phyloP scores from a whole-genome alignment of 1,284 basidiomycete genomes.

The Tetrapyrgos nigripes region DNA sequence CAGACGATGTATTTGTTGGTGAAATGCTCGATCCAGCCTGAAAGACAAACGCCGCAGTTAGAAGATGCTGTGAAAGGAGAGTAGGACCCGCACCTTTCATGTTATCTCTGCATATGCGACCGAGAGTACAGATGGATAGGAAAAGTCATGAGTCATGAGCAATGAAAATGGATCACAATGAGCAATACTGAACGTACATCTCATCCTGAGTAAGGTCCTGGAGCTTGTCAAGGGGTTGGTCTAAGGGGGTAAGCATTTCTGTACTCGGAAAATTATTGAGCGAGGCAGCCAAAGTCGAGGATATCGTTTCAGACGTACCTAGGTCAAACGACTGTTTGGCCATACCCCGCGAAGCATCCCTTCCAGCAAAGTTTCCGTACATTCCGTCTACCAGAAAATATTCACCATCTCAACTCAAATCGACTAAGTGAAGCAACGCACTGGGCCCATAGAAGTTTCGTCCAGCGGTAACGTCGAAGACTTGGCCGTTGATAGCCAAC shows the following conservation, averaged over 20 bases:
- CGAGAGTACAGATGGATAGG: too few species aligned
- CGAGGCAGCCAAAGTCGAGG: not conserved
- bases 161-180: not conserved
- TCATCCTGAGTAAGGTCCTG: conserved; percentile 81
- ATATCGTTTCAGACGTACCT: conserved; percentile 54
- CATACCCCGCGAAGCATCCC: conserved; percentile 95
- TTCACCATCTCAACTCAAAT: not conserved
- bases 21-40: too few species aligned
- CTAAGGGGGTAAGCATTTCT: conserved; percentile 92
- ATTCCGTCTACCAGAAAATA: conserved; percentile 71
- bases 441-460: conserved; percentile 93
- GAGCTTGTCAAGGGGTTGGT: conserved; percentile 87
- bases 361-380: conserved; percentile 96
- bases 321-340: conserved; percentile 95
- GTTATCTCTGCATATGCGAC: too few species aligned
- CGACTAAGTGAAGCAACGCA: conserved; percentile 44
- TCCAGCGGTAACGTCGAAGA: conserved; percentile 92
- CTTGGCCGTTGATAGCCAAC: conserved; percentile 85
- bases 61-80: too few species aligned
- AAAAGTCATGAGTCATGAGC: too few species aligned
- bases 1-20: too few species aligned
- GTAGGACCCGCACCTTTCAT: too few species aligned
- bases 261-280: conserved; percentile 9
- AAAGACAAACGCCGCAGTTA: too few species aligned
- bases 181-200: conserved; percentile 82